Conservation (phyloP, 2,329 filamentous ascomycete species). For the Fusarium buxicola region DNA sequence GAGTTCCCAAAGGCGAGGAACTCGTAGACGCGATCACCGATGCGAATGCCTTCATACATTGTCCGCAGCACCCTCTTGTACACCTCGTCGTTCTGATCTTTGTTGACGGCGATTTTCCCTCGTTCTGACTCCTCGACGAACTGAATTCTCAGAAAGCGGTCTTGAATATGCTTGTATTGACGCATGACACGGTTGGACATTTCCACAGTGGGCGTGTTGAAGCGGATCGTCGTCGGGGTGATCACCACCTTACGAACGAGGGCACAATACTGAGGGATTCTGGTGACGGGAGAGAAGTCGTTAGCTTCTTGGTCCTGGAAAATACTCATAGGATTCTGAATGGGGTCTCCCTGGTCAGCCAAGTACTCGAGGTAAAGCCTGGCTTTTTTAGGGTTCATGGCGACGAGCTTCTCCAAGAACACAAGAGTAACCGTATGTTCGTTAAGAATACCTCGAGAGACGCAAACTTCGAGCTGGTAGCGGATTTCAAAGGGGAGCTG, state of each 20-base stretch:
- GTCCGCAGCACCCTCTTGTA: conserved; percentile 80
- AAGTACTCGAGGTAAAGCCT: conserved; percentile 79
- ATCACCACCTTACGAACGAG: conserved; percentile 81
- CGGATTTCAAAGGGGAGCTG: conserved; percentile 76
- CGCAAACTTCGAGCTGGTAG: conserved; percentile 93
- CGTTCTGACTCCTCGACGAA: conserved; percentile 83
- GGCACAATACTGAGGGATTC: conserved; percentile 77
- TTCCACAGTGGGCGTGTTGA: conserved; percentile 82
- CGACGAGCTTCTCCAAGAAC: conserved; percentile 74
- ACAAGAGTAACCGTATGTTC: conserved; percentile 77
- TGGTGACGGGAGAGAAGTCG: conserved; percentile 59
- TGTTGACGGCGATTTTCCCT: conserved; percentile 66
- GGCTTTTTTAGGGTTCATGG: conserved; percentile 61
- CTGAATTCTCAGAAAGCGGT: conserved; percentile 88
- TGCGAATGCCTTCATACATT: conserved; percentile 80
- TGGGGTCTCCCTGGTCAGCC: conserved; percentile 69
- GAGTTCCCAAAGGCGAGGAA: conserved; percentile 97
- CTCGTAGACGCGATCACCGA: conserved; percentile 85
- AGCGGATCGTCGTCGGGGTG: conserved; percentile 86
- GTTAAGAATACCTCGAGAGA: conserved; percentile 81
- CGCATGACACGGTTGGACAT: conserved; percentile 89
- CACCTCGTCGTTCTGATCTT: conserved; percentile 72
- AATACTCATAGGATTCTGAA: conserved; percentile 78
- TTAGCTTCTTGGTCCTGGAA: conserved; percentile 68
- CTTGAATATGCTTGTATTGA: conserved; percentile 73